Base-by-base conservation (phyloP, 2,329 filamentous ascomycete genomes). In the Monilinia laxa region DNA sequence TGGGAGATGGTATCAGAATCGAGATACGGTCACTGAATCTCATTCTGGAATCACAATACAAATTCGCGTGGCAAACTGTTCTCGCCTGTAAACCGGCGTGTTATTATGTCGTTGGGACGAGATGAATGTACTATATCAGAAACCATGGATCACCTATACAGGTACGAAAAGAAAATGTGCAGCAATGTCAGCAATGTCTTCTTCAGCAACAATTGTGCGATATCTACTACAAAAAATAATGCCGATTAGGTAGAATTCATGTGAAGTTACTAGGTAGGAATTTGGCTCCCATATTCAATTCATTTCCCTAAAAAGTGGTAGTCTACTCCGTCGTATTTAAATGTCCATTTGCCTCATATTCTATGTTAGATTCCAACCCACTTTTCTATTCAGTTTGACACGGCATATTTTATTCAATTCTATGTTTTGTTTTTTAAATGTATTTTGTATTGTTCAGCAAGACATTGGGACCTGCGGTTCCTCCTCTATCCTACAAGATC, bases 101-200 rank as follows among this genome's bases (percentile, higher is more conserved):
- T 31, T 51, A 23, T 31, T 65, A 40, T 52, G 28, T 49, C 42
- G 23, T 38, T 52, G 54, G 54, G 12, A 57, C 47, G 35, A 16
- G 42, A 59, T 51, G 31, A 65, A 38, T 65, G 63, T 65, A 65
- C 45, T 65, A 52, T 65, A 65, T 52, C 31, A 65, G 14, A 65
- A 11, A 38, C 45, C 59, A 35, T 42, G 31, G n/a, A 25, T 35
- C 31, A 28, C 42, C 23, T n/a, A 49, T 59, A 20, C 23, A 40
- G 28, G 12, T n/a, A 14, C 12, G 6, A 59, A 65, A 65, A 58
- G n/a, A 9, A 57, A 45, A 47, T 20, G 20, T 31, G 45, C 56
- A 57, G n/a, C 38, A 58, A n/a, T 28, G 28, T 28, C 28, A 28
- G 28, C 28, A 28, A 28, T 31, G 20, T 47, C 35, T 23, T 60